Conservation (phyloP, 2,329 filamentous ascomycete genomes). For the Colletotrichum somersetense region DNA sequence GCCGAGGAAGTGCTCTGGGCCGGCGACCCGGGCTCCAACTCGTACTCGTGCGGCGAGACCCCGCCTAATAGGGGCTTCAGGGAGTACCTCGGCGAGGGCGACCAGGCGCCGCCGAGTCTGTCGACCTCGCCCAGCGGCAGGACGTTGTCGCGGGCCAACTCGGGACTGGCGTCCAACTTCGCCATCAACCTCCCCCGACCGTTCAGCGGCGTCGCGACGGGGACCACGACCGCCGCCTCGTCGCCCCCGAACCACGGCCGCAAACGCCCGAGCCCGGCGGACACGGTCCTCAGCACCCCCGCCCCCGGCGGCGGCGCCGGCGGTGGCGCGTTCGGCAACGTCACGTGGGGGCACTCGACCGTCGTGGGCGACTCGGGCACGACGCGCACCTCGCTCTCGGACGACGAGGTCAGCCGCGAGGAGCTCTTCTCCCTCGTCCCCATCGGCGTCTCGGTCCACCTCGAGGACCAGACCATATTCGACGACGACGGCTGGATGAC, state of each 20-base stretch:
- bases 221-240: slow-evolving; percentile 51
- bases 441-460: slow-evolving; percentile 63
- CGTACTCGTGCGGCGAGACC: slow-evolving; percentile 73
- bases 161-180: slow-evolving; percentile 67
- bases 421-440: slow-evolving; percentile 63
- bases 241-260: slow-evolving; percentile 59
- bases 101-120: slow-evolving; percentile 65
- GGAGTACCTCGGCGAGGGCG: slow-evolving; percentile 60
- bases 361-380: slow-evolving; percentile 60
- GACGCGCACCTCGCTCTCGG: slow-evolving; percentile 65
- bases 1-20: slow-evolving; percentile 64
- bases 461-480: slow-evolving; percentile 74
- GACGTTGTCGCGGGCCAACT: slow-evolving; percentile 66
- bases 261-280: slow-evolving; percentile 73
- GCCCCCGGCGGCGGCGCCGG: slow-evolving; percentile 59
- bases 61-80: slow-evolving; percentile 64
- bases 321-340: slow-evolving; percentile 51
- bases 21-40: slow-evolving; percentile 67
- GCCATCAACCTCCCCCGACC: slow-evolving; percentile 67
- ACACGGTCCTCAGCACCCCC: slow-evolving; percentile 69
- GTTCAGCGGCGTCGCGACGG: slow-evolving; percentile 50
- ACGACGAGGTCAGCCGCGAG: slow-evolving; percentile 64
- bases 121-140: slow-evolving; percentile 72
- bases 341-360: slow-evolving; percentile 64
- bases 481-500: slow-evolving; percentile 77